Evolutionary conservation across 1,284 basidiomycete species (phyloP).

Genomic region (Sphaerobolus stellatus): DNA sequence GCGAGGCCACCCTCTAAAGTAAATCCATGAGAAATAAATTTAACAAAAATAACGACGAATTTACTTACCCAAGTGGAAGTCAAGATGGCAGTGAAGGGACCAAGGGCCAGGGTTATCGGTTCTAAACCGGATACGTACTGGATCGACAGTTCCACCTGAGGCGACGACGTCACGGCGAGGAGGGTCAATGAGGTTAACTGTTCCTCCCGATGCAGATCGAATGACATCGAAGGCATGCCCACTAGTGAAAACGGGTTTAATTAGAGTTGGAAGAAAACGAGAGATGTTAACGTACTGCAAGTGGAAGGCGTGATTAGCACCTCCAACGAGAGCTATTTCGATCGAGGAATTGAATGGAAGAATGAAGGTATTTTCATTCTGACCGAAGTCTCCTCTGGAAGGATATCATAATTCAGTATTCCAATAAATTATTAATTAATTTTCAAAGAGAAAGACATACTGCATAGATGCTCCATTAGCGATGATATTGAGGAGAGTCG

Average conservation of each 20-base stretch:
- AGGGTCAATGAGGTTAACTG: no score
- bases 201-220: no score
- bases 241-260: no score
- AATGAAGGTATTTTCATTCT: constrained; percentile 12
- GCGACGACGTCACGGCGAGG: no score
- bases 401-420: not conserved
- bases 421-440: no score
- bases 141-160: no score
- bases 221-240: no score
- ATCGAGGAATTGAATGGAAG: constrained; percentile 4
- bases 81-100: constrained; percentile 34
- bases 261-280: no score
- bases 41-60: not conserved
- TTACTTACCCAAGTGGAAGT: constrained; percentile 23
- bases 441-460: not conserved
- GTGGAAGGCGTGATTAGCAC: constrained; percentile 8
- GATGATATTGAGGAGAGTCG: constrained; percentile 5
- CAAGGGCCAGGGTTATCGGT: constrained; percentile 30
- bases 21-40: not conserved
- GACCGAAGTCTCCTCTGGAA: constrained; percentile 3
- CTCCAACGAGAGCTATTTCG: constrained; percentile 9
- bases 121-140: constrained; percentile 32
- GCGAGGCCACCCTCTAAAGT: constrained; percentile 24
- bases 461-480: constrained; percentile 6
- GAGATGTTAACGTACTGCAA: constrained; percentile 9